Percentiles rank a stretch among this genome's conserved stretches.
phyloP scores from a whole-genome alignment of 331 rosid species.

The Prunus yedoensis region DNA sequence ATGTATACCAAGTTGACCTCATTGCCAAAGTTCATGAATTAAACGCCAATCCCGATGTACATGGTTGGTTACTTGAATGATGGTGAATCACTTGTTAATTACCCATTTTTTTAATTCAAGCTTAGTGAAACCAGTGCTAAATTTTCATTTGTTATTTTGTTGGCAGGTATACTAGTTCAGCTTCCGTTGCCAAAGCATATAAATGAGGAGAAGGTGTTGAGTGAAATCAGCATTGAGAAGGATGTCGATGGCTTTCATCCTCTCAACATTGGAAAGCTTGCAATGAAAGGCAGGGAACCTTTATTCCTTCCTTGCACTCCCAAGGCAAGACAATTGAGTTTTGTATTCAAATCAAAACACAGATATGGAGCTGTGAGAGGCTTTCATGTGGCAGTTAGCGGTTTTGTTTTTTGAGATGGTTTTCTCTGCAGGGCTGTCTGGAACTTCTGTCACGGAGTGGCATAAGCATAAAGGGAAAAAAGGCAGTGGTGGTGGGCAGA shows the following conservation, averaged over 20 bases:
- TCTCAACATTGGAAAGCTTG: constrained; percentile 86
- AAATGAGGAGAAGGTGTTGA: constrained; percentile 75
- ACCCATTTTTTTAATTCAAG: background rate
- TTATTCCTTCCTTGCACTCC: constrained; percentile 90
- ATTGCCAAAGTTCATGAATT: constrained; percentile 58
- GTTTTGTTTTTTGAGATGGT: background rate
- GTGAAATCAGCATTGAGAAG: constrained; percentile 78
- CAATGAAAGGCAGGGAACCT: constrained; percentile 95
- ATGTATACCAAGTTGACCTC: constrained; percentile 58
- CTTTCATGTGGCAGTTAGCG: background rate
- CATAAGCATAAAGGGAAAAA: constrained; percentile 66
- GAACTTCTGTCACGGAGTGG: constrained; percentile 79
- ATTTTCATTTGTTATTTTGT: constrained; percentile 9
- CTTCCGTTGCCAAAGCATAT: constrained; percentile 92
- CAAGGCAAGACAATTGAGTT: constrained; percentile 44
- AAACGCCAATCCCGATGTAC: constrained; percentile 70
- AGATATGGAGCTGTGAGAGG: constrained; percentile 9
- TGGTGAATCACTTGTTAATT: background rate
- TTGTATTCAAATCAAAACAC: constrained; percentile 4
- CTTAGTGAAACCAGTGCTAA: background rate
- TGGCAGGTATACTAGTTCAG: constrained; percentile 81
- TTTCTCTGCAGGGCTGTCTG: constrained; percentile 63
- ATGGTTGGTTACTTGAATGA: constrained; percentile 40
- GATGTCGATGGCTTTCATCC: constrained; percentile 99
- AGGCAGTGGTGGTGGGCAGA: constrained; percentile 82